Percentiles rank a stretch among this genome's conserved stretches.
Evolutionary conservation across 2,329 filamentous ascomycete species (phyloP).

Genomic region (Metarhizium album): DNA sequence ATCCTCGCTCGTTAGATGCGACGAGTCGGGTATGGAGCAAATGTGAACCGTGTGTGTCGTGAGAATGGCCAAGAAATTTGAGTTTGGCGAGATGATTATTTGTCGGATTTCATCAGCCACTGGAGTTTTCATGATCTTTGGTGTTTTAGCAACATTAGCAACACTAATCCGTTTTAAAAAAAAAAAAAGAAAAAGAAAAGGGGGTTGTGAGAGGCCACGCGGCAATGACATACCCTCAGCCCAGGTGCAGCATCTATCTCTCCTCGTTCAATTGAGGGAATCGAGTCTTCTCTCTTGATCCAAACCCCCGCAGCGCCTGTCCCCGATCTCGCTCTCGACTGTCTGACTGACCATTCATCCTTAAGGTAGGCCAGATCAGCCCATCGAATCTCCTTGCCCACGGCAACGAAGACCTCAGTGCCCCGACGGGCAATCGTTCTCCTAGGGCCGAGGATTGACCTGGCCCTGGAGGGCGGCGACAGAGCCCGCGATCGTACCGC

Average conservation of each 20-base stretch:
- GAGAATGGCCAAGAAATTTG: constrained; percentile 72
- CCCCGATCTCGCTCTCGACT: constrained; percentile 19
- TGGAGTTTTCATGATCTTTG: constrained; percentile 62
- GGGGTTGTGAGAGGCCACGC: background rate
- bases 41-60: constrained; percentile 85
- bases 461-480: constrained; percentile 31
- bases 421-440: constrained; percentile 69
- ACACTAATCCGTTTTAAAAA: background rate
- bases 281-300: constrained; percentile 39
- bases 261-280: constrained; percentile 23
- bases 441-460: constrained; percentile 36
- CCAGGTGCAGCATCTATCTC: constrained; percentile 18
- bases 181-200: too few species aligned
- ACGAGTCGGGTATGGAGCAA: constrained; percentile 70
- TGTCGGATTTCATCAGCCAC: constrained; percentile 77
- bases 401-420: constrained; percentile 80
- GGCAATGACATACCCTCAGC: constrained; percentile 21
- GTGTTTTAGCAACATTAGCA: constrained; percentile 5
- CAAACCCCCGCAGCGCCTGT: constrained; percentile 20
- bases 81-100: constrained; percentile 71
- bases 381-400: constrained; percentile 87
- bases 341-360: constrained; percentile 34
- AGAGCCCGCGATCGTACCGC: constrained; percentile 27
- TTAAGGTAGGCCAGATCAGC: constrained; percentile 74
- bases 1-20: constrained; percentile 62